Evolutionary conservation across 23 red algal genomes (phyloP).

Genomic region (Gracilaria gracilis): DNA sequence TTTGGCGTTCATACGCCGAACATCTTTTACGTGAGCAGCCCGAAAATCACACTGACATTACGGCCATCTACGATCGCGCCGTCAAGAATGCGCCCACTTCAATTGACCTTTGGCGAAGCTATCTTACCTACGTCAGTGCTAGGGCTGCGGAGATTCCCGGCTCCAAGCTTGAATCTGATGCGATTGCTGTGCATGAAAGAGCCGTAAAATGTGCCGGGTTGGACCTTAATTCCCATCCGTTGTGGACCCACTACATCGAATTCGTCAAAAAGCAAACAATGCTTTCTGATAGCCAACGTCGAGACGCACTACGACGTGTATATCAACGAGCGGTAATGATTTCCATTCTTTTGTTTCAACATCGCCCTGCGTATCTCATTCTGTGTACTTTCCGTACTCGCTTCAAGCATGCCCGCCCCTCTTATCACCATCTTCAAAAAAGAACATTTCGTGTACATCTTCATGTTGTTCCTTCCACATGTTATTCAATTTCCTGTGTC

Average conservation of each 20-base stretch:
- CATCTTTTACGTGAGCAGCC: conserved; percentile 46
- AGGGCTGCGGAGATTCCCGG: conserved; percentile 41
- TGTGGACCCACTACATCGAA: conserved; percentile 83
- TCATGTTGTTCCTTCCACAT: conserved; percentile 28
- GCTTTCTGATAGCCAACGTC: conserved; percentile 73
- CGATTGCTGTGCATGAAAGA: conserved; percentile 69
- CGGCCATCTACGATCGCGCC: conserved; percentile 58
- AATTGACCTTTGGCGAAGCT: conserved; percentile 75
- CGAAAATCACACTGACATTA: conserved; percentile 45
- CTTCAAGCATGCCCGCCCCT: conserved; percentile 36
- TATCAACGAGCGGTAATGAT: conserved; percentile 90
- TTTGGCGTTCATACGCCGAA: conserved; percentile 60
- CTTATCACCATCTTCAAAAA: conserved; percentile 39
- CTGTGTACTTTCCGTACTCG: conserved; percentile 12
- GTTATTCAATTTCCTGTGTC: conserved; percentile 5
- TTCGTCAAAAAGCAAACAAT: conserved; percentile 71
- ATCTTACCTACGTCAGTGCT: conserved; percentile 29
- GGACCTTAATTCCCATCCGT: conserved; percentile 62
- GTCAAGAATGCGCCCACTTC: conserved; percentile 63
- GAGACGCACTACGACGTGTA: conserved; percentile 78
- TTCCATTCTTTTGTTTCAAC: conserved; percentile 51
- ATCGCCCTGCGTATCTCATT: conserved; percentile 29
- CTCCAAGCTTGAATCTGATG: conserved; percentile 58
- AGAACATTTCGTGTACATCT: conserved; percentile 43
- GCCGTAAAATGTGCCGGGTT: conserved; percentile 70